A percentile compares a stretch with the other conserved stretches of the same genome.
Conservation (phyloP, 73 alveolate species). For the Paramecium caudatum region DNA sequence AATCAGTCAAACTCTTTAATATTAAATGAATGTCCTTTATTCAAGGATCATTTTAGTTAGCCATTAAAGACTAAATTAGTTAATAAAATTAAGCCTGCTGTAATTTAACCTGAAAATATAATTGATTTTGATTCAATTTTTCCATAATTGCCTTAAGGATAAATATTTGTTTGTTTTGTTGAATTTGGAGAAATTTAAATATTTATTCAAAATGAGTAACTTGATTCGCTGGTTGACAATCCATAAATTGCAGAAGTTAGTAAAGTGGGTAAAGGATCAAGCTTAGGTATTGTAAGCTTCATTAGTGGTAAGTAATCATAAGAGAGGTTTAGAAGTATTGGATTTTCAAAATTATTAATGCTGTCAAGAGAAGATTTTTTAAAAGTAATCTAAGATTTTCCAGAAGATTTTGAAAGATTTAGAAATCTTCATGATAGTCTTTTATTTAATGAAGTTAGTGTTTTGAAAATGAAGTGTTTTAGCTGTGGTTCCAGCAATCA, state of each 20-base stretch:
- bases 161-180: conserved; percentile 47
- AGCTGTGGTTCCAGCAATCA: conserved; percentile 63
- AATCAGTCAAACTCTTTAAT: conserved; percentile 34
- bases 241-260: conserved; percentile 47
- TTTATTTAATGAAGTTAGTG: conserved; percentile 21
- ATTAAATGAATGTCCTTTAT: conserved; percentile 33
- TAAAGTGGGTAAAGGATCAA: conserved; percentile 40
- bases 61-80: conserved; percentile 42
- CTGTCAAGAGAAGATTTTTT: conserved; percentile 61
- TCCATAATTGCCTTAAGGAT: background rate
- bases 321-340: conserved; percentile 65
- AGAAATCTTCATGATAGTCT: conserved; percentile 64
- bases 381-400: conserved; percentile 56
- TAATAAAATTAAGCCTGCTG: conserved; percentile 46
- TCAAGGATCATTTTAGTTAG: conserved; percentile 45
- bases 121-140: conserved; percentile 61
- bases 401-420: conserved; percentile 74
- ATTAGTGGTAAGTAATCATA: conserved; percentile 31
- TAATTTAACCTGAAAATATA: conserved; percentile 53
- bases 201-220: conserved; percentile 26
- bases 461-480: conserved; percentile 52
- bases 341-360: conserved; percentile 63
- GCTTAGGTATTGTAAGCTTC: conserved; percentile 32
- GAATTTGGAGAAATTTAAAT: conserved; percentile 61
- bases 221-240: background rate